Evolutionary conservation across 2,329 filamentous ascomycete species (phyloP).

Genomic region (Lecanicillium sp.): DNA sequence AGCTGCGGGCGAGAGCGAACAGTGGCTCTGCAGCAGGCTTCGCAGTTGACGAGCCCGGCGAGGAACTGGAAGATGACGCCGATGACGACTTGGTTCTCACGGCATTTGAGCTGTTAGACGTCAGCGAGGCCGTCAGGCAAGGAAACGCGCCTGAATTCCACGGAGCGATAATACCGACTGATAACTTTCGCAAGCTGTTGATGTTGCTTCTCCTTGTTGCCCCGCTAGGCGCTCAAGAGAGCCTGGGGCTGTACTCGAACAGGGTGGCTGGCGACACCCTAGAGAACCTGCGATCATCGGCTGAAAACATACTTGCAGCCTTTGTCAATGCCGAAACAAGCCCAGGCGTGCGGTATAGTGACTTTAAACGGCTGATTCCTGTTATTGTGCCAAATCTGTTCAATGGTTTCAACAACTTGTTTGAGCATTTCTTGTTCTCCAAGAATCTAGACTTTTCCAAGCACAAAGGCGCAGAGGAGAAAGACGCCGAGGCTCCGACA

Average conservation of each 20-base stretch:
- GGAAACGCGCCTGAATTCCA: constrained; percentile 43
- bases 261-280: constrained; percentile 49
- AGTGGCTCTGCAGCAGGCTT: constrained; percentile 26
- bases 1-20: not conserved
- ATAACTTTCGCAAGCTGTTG: constrained; percentile 63
- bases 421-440: constrained; percentile 70
- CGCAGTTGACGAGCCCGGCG: constrained; percentile 35
- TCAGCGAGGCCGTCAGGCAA: constrained; percentile 51
- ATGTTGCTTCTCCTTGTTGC: constrained; percentile 63
- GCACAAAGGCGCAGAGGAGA: constrained; percentile 26
- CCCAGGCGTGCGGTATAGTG: constrained; percentile 53
- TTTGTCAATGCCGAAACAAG: constrained; percentile 59
- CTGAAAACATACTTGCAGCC: constrained; percentile 56
- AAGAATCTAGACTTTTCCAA: constrained; percentile 61
- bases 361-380: constrained; percentile 54
- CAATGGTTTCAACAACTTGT: constrained; percentile 57
- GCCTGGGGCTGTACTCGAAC: constrained; percentile 51
- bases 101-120: constrained; percentile 60
- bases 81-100: constrained; percentile 60
- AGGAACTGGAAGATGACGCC: constrained; percentile 34
- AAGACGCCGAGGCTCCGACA: constrained; percentile 11
- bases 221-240: constrained; percentile 58
- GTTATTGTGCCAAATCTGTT: constrained; percentile 59
- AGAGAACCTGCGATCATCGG: constrained; percentile 50
- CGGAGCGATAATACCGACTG: constrained; percentile 63